phyloP scores from a whole-genome alignment of 179 eudicot genomes.

The Beta macrorhiza region DNA sequence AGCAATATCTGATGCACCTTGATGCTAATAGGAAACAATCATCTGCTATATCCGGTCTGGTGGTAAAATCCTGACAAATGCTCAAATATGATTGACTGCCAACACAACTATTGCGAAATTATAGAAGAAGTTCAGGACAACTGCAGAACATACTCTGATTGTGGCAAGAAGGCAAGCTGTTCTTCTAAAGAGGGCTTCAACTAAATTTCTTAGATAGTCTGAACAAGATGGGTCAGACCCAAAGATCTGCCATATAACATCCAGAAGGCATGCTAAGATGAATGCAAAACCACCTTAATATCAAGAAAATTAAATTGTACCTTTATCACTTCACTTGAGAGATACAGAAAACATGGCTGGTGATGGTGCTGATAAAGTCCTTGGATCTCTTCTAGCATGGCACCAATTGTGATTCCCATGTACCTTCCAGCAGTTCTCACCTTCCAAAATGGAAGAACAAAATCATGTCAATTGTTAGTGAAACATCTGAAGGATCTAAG shows the following conservation, averaged over 20 bases:
- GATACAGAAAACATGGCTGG: slow-evolving; percentile 97
- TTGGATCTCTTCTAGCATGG: slow-evolving; percentile 94
- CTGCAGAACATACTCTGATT: slow-evolving; percentile 50
- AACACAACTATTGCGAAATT: not conserved
- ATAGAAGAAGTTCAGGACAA: not conserved
- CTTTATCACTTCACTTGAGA: slow-evolving; percentile 99
- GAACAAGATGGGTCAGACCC: slow-evolving; percentile 96
- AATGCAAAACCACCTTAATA: slow-evolving; percentile 14
- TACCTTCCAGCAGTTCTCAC: slow-evolving; percentile 91
- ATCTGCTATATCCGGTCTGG: slow-evolving; percentile 95
- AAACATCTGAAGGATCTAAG: not conserved
- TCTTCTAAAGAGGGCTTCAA: slow-evolving; percentile 86
- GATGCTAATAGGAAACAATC: slow-evolving; percentile 97
- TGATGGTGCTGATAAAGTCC: slow-evolving; percentile 81
- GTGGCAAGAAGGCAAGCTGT: slow-evolving; percentile 76
- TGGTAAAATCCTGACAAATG: slow-evolving; percentile 71
- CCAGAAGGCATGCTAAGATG: not conserved
- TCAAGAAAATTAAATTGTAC: slow-evolving; percentile 32
- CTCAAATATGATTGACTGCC: slow-evolving; percentile 17
- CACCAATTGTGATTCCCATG: slow-evolving; percentile 97
- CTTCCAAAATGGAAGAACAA: slow-evolving; percentile 36
- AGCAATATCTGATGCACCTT: slow-evolving; percentile 97
- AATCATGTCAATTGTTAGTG: slow-evolving; percentile 8
- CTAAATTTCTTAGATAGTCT: slow-evolving; percentile 63
- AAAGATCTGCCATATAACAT: slow-evolving; percentile 71